These are phyloP conservation scores for Fraxinus excelsior DNA, from an alignment of 257 asterid genomes.

Conservation along the genomic window DNA sequence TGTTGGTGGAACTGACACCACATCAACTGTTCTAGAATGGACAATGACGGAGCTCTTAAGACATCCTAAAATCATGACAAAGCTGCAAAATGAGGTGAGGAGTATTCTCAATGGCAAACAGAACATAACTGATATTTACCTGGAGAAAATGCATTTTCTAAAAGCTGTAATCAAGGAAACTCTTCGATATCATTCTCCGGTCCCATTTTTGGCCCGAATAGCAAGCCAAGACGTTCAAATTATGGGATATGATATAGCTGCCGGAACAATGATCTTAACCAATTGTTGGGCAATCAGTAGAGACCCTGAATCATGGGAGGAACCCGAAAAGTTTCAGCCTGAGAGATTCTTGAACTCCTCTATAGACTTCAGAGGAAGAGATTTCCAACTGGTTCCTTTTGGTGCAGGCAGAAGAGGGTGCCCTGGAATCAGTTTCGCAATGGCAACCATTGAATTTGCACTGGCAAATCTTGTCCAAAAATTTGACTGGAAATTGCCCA, in stretches of 20 bases:
- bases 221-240: neutral
- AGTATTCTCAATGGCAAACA: neutral
- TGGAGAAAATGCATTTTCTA: constrained; percentile 20
- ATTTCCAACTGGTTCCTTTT: neutral
- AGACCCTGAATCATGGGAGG: neutral
- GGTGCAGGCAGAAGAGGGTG: constrained; percentile 1
- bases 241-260: neutral
- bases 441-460: constrained; percentile 30
- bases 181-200: constrained; percentile 10
- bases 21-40: constrained; percentile 30
- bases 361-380: neutral
- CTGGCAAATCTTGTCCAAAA: constrained; percentile 41
- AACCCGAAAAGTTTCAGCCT: neutral
- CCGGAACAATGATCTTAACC: neutral
- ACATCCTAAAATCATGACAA: constrained; percentile 12
- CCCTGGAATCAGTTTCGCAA: constrained; percentile 18
- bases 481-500: constrained; percentile 40
- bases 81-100: constrained; percentile 16
- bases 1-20: constrained; percentile 33
- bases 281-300: neutral
- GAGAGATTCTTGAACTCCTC: neutral
- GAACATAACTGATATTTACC: constrained; percentile 11
- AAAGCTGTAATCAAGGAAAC: constrained; percentile 27
- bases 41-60: constrained; percentile 21
- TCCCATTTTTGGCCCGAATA: constrained; percentile 7